A percentile compares a stretch with the other conserved stretches of the same genome.
These are phyloP conservation scores for Phytophthora lateralis DNA, from an alignment of 352 stramenopile species.

Conservation along the genomic window DNA sequence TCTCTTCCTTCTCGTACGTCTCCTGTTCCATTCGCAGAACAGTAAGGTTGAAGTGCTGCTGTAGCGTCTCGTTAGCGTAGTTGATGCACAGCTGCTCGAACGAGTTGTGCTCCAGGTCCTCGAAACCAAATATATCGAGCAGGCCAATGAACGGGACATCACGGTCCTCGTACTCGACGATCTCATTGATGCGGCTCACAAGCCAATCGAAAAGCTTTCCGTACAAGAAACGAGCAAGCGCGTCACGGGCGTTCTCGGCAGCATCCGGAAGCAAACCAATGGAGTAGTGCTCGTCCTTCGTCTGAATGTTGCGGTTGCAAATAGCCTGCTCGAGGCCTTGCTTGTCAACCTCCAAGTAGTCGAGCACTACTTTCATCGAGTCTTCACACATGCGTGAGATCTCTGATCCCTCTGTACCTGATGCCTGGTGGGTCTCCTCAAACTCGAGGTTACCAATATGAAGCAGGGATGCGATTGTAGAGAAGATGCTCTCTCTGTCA, in stretches of 20 bases:
- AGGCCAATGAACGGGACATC: slow-evolving; percentile 75
- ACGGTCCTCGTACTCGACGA: slow-evolving; percentile 63
- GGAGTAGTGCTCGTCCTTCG: slow-evolving; percentile 91
- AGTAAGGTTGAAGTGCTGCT: slow-evolving; percentile 93
- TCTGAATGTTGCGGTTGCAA: slow-evolving; percentile 93
- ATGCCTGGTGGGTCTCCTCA: slow-evolving; percentile 61
- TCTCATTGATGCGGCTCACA: slow-evolving; percentile 87
- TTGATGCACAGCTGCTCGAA: slow-evolving; percentile 97
- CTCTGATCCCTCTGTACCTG: slow-evolving; percentile 68
- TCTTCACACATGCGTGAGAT: slow-evolving; percentile 59
- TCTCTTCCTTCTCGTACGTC: slow-evolving; percentile 88
- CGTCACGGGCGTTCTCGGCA: slow-evolving; percentile 92
- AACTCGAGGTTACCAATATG: slow-evolving; percentile 96
- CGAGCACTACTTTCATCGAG: slow-evolving; percentile 82
- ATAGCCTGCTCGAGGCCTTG: slow-evolving; percentile 90
- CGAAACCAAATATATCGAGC: slow-evolving; percentile 91
- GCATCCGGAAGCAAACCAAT: slow-evolving; percentile 71
- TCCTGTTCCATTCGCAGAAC: slow-evolving; percentile 90
- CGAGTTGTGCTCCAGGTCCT: slow-evolving; percentile 90
- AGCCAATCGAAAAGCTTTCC: slow-evolving; percentile 94
- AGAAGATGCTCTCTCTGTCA: slow-evolving; percentile 93
- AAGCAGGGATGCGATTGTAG: slow-evolving; percentile 90
- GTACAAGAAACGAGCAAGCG: slow-evolving; percentile 95
- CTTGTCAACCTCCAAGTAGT: slow-evolving; percentile 89
- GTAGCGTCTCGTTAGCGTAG: slow-evolving; percentile 93